Evolutionary conservation across 306 rosid species (phyloP).

Genomic region (Mucuna pruriens): DNA sequence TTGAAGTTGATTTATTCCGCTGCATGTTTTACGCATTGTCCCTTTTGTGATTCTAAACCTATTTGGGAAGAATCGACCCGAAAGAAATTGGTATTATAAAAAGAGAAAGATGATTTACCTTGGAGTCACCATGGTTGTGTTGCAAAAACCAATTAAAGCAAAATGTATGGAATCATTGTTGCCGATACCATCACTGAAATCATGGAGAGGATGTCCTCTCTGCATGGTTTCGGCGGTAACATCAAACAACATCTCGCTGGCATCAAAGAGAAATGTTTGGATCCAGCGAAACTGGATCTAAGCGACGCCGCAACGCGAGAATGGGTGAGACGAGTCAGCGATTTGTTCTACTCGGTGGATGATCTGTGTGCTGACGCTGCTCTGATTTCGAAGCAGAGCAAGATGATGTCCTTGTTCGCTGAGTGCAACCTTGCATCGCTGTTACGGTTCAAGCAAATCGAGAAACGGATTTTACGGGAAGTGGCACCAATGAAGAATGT

Average conservation of each 20-base stretch:
- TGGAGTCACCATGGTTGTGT: neutral
- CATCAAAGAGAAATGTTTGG: neutral
- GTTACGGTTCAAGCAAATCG: neutral
- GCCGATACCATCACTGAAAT: neutral
- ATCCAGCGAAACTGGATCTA: neutral
- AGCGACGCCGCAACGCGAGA: neutral
- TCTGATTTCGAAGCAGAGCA: neutral
- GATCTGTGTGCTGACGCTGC: neutral
- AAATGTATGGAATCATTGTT: neutral
- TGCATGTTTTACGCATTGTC: neutral
- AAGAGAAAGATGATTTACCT: neutral
- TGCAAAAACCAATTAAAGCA: neutral
- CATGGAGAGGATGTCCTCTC: neutral
- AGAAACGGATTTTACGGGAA: neutral
- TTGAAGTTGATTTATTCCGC: neutral
- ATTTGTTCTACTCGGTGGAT: neutral
- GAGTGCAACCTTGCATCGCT: neutral
- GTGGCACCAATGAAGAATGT: neutral
- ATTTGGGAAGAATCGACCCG: neutral
- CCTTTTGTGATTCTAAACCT: neutral
- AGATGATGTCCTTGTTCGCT: neutral
- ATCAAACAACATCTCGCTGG: neutral
- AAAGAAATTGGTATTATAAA: neutral
- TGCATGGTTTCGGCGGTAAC: neutral
- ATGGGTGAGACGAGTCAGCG: neutral